Conservation (phyloP, 2,329 filamentous ascomycete genomes). For the Achaetomium macrosporum region DNA sequence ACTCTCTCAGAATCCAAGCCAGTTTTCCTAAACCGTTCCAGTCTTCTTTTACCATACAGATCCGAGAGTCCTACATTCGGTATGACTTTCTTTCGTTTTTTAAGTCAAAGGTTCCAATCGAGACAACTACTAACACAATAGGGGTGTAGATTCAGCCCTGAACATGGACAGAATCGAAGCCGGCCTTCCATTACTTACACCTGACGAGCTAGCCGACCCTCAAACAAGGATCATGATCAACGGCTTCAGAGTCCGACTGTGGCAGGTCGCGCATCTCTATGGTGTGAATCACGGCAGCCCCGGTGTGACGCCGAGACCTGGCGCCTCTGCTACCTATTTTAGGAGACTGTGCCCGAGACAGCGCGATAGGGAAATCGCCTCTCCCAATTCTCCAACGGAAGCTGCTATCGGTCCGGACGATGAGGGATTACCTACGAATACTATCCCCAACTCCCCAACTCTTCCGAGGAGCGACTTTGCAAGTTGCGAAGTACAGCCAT, state of each 20-base stretch:
- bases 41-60: no score
- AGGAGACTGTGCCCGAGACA: neutral
- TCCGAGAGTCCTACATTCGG: no score
- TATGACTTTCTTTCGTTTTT: no score
- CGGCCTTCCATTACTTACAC: constrained; percentile 3
- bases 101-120: no score
- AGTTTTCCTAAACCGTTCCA: no score
- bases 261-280: constrained; percentile 18
- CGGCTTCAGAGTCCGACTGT: constrained; percentile 8
- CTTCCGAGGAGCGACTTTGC: neutral
- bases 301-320: neutral
- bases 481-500: neutral
- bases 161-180: neutral
- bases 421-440: neutral
- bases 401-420: neutral
- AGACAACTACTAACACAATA: no score
- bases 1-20: no score
- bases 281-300: neutral
- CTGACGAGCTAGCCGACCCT: constrained; percentile 5
- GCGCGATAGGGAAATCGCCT: neutral
- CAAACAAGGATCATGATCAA: constrained; percentile 5
- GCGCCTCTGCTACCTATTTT: constrained; percentile 3
- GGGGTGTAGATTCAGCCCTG: neutral
- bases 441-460: neutral
- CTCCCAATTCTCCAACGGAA: neutral